Evolutionary conservation across 23 red algal genomes (phyloP).

Genomic region (Gracilariopsis chorda): DNA sequence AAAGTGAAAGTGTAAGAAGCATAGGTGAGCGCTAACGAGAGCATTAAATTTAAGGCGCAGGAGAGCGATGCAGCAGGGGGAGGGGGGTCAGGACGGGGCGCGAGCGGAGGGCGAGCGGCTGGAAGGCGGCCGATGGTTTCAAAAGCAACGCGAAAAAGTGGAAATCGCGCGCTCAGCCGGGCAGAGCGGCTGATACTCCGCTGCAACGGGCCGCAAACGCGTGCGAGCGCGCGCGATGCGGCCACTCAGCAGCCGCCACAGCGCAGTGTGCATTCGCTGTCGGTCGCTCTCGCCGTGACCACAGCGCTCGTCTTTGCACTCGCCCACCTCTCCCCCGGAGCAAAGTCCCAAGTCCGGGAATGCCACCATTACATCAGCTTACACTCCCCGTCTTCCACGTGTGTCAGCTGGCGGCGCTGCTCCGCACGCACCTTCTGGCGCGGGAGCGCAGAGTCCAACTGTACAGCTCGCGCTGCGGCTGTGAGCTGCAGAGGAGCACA

Average conservation of each 20-base stretch:
- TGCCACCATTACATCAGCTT: too few species aligned
- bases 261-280: too few species aligned
- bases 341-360: too few species aligned
- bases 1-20: conserved; percentile 17
- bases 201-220: neutral
- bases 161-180: neutral
- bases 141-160: neutral
- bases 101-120: neutral
- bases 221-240: neutral
- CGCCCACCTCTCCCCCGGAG: too few species aligned
- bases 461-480: too few species aligned
- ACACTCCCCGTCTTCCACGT: too few species aligned
- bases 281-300: too few species aligned
- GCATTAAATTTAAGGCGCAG: too few species aligned
- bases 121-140: neutral
- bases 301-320: too few species aligned
- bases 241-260: too few species aligned
- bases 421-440: neutral
- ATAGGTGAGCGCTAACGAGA: conserved; percentile 14
- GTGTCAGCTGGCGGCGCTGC: neutral
- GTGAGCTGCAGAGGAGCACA: too few species aligned
- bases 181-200: conserved; percentile 14
- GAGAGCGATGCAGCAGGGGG: neutral
- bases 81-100: neutral
- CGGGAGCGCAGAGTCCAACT: neutral